These are phyloP conservation scores for Nidularia pulvinata DNA, from an alignment of 768 basidiomycete species.

Conservation along the genomic window DNA sequence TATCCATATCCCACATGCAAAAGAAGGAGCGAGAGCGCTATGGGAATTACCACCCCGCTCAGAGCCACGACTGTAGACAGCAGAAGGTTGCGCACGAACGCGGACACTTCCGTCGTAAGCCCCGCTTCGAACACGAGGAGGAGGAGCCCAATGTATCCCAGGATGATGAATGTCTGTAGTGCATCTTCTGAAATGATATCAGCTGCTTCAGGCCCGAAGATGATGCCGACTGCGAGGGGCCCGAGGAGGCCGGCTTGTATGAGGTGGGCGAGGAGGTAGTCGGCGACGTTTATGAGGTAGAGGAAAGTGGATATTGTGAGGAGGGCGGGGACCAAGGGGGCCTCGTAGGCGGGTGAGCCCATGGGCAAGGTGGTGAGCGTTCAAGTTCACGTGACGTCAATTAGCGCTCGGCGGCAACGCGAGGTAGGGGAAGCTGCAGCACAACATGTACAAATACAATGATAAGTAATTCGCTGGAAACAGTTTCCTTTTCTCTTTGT, in stretches of 20 bases:
- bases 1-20: conserved; percentile 39
- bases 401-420: not conserved
- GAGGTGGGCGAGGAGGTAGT: conserved; percentile 32
- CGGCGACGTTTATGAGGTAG: conserved; percentile 48
- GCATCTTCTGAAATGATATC: conserved; percentile 37
- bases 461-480: no score
- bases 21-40: conserved; percentile 46
- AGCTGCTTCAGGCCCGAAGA: conserved; percentile 51
- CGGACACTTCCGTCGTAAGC: conserved; percentile 43
- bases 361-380: not conserved
- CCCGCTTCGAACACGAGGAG: conserved; percentile 63
- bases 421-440: no score
- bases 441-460: no score
- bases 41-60: conserved; percentile 50
- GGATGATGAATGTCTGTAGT: conserved; percentile 40
- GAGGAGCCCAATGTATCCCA: conserved; percentile 43
- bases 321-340: conserved; percentile 29
- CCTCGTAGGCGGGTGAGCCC: conserved; percentile 15
- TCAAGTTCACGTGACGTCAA: not conserved
- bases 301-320: conserved; percentile 52
- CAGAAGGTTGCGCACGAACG: conserved; percentile 42
- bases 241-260: conserved; percentile 49
- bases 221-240: conserved; percentile 52
- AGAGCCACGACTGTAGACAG: conserved; percentile 48
- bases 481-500: no score